Evolutionary conservation across 202 grass and related monocot species (phyloP), one percentile per base, ranked within the genome.

Genomic region (Carex sylvatica): DNA sequence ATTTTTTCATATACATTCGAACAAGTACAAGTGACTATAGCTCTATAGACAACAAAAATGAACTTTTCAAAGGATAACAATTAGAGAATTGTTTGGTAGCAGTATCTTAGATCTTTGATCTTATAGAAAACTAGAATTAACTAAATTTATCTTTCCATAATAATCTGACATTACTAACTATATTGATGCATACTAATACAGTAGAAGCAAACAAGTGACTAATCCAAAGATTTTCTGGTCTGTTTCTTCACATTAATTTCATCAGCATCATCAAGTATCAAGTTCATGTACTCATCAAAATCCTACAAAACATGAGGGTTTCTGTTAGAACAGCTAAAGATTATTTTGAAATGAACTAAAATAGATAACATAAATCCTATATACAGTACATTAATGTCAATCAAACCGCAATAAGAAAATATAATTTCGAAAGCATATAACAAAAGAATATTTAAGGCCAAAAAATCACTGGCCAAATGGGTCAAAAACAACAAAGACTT

Each of bases 231-330:
- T 75, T 93, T 97, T 68, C 78, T 91, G 14, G 87, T 97, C 58
- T 97, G 83, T 65, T 96, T 96, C 78, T 96, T 96, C 52, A 93
- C 40, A 24, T 96, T 93, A 64, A 91, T 88, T 89, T 96, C 91
- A 84, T 96, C 91, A 6, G 91, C 93, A 78, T 97, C 93, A 51
- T 97, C 91, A 1, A 97, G 91, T 74, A 97, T 91, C 81, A 93
- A 83, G 64, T 93, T 97, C 93, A 93, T 97, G 81, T 97, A 97
- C 89, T 93, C 88, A 28, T 97, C 93, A 82, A 97, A 97, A 4
- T 87, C 91, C 93, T 97, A 82, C 80, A 83, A 73, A 72, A 73
- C 20, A 74, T 46, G 10, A 53, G 42, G 22, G 4, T 26, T 24
- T 24, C 52, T 15, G 23, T 47, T 71, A 71, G 9, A 53, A 15